Conservation (phyloP, 192 early-diverging fungal genomes). For the Chytriomyces hyalinus region DNA sequence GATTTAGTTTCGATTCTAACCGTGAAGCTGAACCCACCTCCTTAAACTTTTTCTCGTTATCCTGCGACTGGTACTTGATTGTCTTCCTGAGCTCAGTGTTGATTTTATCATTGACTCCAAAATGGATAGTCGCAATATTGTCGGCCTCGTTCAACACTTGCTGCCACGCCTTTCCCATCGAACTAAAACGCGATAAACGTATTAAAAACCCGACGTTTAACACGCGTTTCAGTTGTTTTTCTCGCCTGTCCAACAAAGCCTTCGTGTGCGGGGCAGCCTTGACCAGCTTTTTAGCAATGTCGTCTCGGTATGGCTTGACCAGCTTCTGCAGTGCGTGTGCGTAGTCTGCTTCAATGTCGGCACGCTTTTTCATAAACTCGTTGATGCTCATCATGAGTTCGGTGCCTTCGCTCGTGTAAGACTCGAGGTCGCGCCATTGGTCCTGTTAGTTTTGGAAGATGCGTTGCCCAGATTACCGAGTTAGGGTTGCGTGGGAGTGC, state of each 20-base stretch:
- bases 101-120: slow-evolving; percentile 36
- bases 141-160: slow-evolving; percentile 48
- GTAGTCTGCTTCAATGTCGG: slow-evolving; percentile 52
- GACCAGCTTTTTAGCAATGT: slow-evolving; percentile 27
- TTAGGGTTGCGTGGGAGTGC: background rate
- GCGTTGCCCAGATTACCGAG: background rate
- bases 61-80: slow-evolving; percentile 44
- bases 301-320: slow-evolving; percentile 43
- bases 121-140: slow-evolving; percentile 32
- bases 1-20: background rate
- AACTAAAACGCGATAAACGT: slow-evolving; percentile 33
- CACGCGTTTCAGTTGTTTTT: background rate
- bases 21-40: slow-evolving; percentile 22
- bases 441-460: slow-evolving; percentile 36
- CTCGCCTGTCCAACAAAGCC: slow-evolving; percentile 43
- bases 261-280: slow-evolving; percentile 5
- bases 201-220: background rate
- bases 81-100: slow-evolving; percentile 49
- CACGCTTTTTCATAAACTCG: slow-evolving; percentile 50
- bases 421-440: slow-evolving; percentile 47
- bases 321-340: slow-evolving; percentile 42
- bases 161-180: slow-evolving; percentile 36
- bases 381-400: slow-evolving; percentile 44
- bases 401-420: slow-evolving; percentile 36
- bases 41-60: slow-evolving; percentile 45